Base-by-base conservation (phyloP, 1,139 yeast species). In the Yamadazyma conglobata region DNA sequence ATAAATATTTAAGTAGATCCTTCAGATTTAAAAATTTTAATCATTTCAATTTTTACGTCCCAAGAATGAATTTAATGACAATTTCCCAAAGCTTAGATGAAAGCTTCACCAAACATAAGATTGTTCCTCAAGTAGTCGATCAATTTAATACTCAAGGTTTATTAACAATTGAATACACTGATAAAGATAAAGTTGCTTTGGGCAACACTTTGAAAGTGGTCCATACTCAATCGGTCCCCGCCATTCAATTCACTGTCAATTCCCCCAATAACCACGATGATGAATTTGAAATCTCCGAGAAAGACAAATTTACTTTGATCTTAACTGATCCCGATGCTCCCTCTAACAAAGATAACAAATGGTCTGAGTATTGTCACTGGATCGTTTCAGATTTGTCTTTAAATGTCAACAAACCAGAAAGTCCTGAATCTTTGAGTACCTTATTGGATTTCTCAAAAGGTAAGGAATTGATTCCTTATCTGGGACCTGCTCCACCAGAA, bases 271-370 rank as follows among this genome's bases (percentile, higher is more conserved):
- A 53, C 42, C 36, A 37, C 19, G 36, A 40, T 11, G 62, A 58
- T 32, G 65, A 56, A 30, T 58, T 66, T 49, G 64, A 59, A 28
- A 65, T 73, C 28, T 49, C 61, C 13, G 51, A 59, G 14, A 53
- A 60, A n/a, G 86, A 79, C 42, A 60, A 66, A 31, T 86, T 82
- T 58, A 78, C 91, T 3, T 60, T 88, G 43, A 84, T 84, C 3
- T 47, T 88, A 44, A 88, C 96, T 3, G 96, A 88, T 54, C 96
- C 96, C 2, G 96, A 88, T 63, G 96, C 96, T 6, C 96, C 96
- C 11, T 75, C 89, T 4, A 72, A 77, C 42, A 67, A 71, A 1
- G 96, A 88, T 53, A 77, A 82, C 47, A 84, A 79, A 51, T 87
- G 94, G 94, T 80, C 93, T 7, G 95, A 88, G 56, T 87, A 68